A percentile compares a stretch with the other conserved stretches of the same genome.
phyloP scores from a whole-genome alignment of 192 early-diverging fungal species.

The Podila minutissima region DNA sequence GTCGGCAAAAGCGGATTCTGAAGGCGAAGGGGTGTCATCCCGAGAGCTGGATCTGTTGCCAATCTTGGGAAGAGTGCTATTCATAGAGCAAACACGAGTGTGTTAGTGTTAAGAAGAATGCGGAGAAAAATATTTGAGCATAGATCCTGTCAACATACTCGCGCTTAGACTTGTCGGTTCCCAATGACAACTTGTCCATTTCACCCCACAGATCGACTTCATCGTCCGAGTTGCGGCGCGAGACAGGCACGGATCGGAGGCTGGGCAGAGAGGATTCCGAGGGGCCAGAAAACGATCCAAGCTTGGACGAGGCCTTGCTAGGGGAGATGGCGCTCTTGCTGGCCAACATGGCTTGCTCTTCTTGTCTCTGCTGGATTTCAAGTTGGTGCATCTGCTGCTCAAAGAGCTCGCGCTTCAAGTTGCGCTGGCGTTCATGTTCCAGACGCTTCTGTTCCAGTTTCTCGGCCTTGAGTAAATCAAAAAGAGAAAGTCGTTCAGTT shows the following conservation, averaged over 20 bases:
- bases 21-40: constrained; percentile 29
- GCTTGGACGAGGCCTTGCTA: constrained; percentile 31
- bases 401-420: constrained; percentile 52
- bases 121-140: not conserved
- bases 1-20: constrained; percentile 43
- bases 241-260: constrained; percentile 71
- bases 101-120: not conserved
- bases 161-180: constrained; percentile 43
- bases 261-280: constrained; percentile 18
- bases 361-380: constrained; percentile 56
- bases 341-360: constrained; percentile 55
- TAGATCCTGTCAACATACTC: constrained; percentile 21
- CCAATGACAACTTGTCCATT: constrained; percentile 52
- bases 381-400: constrained; percentile 61
- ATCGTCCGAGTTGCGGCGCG: constrained; percentile 78
- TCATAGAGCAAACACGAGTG: constrained; percentile 5
- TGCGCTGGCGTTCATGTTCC: constrained; percentile 57
- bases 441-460: constrained; percentile 57
- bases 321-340: constrained; percentile 43
- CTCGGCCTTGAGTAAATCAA: constrained; percentile 19
- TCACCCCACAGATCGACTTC: constrained; percentile 52
- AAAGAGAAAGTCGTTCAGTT: not conserved
- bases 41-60: constrained; percentile 21
- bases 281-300: constrained; percentile 27
- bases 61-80: constrained; percentile 43